A percentile compares a stretch with the other conserved stretches of the same genome.
Evolutionary conservation across 2,329 filamentous ascomycete genomes (phyloP).

Genomic region (Fusarium clavum): DNA sequence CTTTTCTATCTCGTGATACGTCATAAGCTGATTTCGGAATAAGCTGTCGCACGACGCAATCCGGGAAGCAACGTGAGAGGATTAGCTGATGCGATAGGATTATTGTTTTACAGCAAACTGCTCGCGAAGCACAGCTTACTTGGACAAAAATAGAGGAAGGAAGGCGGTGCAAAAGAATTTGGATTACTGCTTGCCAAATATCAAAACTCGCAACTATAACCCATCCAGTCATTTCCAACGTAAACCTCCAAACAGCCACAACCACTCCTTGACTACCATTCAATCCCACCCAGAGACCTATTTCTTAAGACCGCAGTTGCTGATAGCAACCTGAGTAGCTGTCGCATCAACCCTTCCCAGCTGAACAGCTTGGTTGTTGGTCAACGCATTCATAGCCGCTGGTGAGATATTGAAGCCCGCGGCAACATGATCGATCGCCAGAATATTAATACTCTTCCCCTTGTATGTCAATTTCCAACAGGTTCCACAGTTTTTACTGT

Average conservation of each 20-base stretch:
- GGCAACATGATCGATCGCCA: constrained; percentile 64
- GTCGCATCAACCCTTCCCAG: constrained; percentile 65
- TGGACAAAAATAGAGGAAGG: no score
- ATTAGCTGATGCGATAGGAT: no score
- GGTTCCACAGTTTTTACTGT: constrained; percentile 64
- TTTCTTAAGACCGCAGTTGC: constrained; percentile 52
- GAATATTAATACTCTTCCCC: constrained; percentile 63
- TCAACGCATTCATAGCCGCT: constrained; percentile 66
- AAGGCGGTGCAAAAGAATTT: neutral
- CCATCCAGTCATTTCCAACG: no score
- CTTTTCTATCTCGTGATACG: neutral
- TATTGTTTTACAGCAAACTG: neutral
- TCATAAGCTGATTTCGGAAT: rapidly evolving
- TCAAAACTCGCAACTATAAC: neutral
- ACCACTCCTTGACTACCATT: no score
- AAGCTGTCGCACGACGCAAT: neutral
- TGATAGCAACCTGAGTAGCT: constrained; percentile 57
- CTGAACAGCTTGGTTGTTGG: constrained; percentile 60
- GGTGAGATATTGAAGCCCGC: constrained; percentile 67
- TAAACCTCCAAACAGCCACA: no score
- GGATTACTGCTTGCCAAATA: neutral
- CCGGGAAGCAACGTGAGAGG: neutral
- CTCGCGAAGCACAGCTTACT: no score
- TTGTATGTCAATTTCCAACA: constrained; percentile 68
- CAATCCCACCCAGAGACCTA: no score